Conservation (phyloP, 2,329 filamentous ascomycete species). For the Colletotrichum musicola region DNA sequence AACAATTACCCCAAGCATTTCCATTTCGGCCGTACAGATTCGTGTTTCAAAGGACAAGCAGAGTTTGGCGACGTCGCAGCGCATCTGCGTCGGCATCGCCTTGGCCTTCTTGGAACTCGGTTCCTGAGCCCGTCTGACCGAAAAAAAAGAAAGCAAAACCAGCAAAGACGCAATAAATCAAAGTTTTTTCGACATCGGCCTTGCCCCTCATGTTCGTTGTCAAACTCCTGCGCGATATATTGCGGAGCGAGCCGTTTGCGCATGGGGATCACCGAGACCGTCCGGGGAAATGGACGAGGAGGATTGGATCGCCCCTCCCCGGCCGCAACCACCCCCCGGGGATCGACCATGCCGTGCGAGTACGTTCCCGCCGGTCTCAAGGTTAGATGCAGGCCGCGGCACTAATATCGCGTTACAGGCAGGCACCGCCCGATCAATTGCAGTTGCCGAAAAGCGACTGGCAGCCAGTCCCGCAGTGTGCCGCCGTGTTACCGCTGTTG, state of each 20-base stretch:
- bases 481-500: conserved; percentile 44
- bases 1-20: not conserved
- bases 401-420: not conserved
- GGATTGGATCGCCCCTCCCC: not conserved
- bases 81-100: not conserved
- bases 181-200: not conserved
- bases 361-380: conserved; percentile 8
- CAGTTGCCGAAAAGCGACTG: conserved; percentile 51
- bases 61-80: conserved; percentile 11
- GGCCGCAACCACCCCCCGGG: not conserved
- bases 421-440: conserved; percentile 37
- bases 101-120: conserved; percentile 19
- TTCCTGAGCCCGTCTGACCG: conserved; percentile 13
- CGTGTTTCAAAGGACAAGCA: not conserved
- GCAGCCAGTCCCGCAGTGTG: conserved; percentile 51
- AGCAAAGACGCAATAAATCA: not conserved
- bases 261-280: not conserved
- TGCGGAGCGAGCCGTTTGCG: not conserved
- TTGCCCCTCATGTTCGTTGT: conserved; percentile 25
- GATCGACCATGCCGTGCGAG: conserved; percentile 24
- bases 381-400: conserved; percentile 17
- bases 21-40: conserved; percentile 25
- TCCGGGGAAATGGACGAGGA: not conserved
- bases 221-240: conserved; percentile 22
- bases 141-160: conserved; percentile 6